Base-by-base conservation (phyloP, 139 green algal genomes). In the Volvox reticuliferus region DNA sequence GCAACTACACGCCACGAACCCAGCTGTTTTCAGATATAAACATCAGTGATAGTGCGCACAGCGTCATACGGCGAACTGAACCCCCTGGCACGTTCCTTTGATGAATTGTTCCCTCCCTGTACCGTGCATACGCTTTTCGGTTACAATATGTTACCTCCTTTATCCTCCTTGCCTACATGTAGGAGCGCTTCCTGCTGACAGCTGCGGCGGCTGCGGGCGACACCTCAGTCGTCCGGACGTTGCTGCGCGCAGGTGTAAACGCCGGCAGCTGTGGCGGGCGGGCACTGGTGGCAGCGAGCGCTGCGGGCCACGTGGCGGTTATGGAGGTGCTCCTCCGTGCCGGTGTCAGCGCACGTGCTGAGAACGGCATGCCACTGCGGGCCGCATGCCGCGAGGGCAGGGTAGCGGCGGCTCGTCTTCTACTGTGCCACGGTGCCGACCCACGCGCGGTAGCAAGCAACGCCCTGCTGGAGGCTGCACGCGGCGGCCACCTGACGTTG, bases 291-390 rank as follows among this genome's bases (percentile, higher is more conserved):
- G 86, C 86, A 0, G 86, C 86, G 19, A 30, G 35, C 73, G n/a
- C 86, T 0, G 50, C 50, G 12, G 86, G 86, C 50, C 73, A 83
- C 12, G 36, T 90, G 1, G 20, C 20, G 0, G 20, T 24, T 3
- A 76, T 83, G 73, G 24, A 83, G 73, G 21, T 81, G 50, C 86
- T 90, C 24, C 71, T 90, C 71, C 19, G 22, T 22, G n/a, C 71
- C 20, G 86, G 86, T 12, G 86, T 90, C 24, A 44, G 20, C 20
- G 73, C 86, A 22, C 71, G 86, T 17, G 73, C 86, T 0, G 86
- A 90, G 86, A 90, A 83, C 86, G 73, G 86, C 50, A 63, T n/a
- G 30, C 32, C 86, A 20, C 69, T 90, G 30, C 86, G 73, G 22
- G 71, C 86, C 73, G 86, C 86, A 20, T 81, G 67, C 50, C 32